phyloP scores from a whole-genome alignment of 148 eudicot genomes.

The Vaccinium corymbosum region DNA sequence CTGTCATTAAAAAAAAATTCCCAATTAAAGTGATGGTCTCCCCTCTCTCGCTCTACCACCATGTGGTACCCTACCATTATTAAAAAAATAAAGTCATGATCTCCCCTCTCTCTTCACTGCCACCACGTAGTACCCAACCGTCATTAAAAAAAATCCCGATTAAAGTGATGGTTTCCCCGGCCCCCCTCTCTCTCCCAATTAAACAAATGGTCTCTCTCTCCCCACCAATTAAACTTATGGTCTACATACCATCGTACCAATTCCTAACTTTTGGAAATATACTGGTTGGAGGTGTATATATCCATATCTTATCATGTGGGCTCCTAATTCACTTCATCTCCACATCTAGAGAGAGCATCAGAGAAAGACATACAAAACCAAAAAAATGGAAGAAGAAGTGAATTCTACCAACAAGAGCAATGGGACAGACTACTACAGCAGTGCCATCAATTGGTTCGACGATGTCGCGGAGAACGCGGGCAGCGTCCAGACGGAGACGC shows the following conservation, averaged over 20 bases:
- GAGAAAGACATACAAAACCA: background rate
- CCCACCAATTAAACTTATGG: background rate
- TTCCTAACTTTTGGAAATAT: background rate
- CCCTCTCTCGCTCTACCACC: too few species aligned
- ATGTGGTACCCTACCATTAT: too few species aligned
- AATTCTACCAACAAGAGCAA: background rate
- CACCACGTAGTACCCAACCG: too few species aligned
- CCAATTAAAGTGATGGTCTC: too few species aligned
- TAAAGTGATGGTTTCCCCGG: too few species aligned
- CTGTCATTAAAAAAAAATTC: too few species aligned
- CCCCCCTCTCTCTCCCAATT: background rate
- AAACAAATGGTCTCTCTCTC: background rate
- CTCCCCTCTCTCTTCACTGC: too few species aligned
- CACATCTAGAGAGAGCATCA: background rate
- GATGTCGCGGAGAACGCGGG: slow-evolving; percentile 40
- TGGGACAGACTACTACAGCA: background rate
- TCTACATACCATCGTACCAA: slow-evolving; percentile 12
- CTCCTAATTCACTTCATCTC: background rate
- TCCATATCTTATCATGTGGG: background rate
- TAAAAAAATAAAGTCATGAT: too few species aligned
- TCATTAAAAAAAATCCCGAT: too few species aligned
- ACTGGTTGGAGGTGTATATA: background rate
- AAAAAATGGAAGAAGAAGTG: slow-evolving; percentile 11
- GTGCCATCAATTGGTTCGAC: slow-evolving; percentile 48
- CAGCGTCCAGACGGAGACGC: slow-evolving; percentile 45